These are phyloP conservation scores for Agrocybe praecox DNA, from an alignment of 768 basidiomycete genomes.

Conservation along the genomic window DNA sequence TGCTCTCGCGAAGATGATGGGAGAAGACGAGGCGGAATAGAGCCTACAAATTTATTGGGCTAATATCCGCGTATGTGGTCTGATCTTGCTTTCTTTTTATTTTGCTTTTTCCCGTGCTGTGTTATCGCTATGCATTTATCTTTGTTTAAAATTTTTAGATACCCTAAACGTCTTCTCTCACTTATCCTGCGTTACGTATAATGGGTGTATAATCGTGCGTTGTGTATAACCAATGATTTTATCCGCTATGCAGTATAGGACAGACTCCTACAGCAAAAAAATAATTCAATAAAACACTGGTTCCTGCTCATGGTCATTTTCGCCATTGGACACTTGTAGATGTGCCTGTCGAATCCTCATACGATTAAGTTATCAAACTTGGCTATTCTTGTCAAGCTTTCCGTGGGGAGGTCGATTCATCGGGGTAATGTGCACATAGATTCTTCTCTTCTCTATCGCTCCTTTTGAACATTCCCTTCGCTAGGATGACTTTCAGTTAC, in stretches of 20 bases:
- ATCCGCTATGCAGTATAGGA: no score
- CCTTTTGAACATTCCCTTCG: not conserved
- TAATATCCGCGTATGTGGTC: not conserved
- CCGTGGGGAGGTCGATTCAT: not conserved
- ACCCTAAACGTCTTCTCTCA: not conserved
- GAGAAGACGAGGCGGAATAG: conserved; percentile 36
- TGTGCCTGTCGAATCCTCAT: no score
- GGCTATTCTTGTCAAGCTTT: not conserved
- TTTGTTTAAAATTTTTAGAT: not conserved
- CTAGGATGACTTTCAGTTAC: not conserved
- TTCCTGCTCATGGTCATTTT: no score
- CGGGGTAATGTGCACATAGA: not conserved
- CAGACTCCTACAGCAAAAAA: no score
- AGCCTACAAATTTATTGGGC: not conserved
- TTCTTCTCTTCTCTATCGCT: not conserved
- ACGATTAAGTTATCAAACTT: no score
- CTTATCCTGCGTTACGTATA: not conserved
- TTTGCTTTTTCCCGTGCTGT: not conserved
- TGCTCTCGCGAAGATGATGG: conserved; percentile 69
- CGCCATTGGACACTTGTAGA: no score
- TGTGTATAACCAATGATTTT: not conserved
- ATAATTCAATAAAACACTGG: no score
- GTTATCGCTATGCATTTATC: not conserved
- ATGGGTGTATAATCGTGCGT: not conserved
- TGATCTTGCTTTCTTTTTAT: not conserved